Percentiles rank a stretch among this genome's conserved stretches.
Evolutionary conservation across 1,284 basidiomycete genomes (phyloP).

Genomic region (Chondrostereum purpureum): DNA sequence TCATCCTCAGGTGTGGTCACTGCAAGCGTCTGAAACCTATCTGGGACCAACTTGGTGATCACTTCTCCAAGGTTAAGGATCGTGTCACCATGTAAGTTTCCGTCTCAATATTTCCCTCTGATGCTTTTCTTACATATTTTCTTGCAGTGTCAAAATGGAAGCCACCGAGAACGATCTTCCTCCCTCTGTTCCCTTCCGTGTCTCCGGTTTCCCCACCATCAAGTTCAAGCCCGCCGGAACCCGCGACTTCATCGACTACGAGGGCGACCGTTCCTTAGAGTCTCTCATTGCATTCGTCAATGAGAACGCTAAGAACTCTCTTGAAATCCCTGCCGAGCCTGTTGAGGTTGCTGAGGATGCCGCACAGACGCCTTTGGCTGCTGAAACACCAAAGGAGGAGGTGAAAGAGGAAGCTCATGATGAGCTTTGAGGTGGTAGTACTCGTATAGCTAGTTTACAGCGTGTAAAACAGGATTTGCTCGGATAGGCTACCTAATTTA

Average conservation of each 20-base stretch:
- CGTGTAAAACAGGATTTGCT: not conserved
- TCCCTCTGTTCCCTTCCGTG: conserved; percentile 76
- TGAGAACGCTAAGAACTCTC: conserved; percentile 70
- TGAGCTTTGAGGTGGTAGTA: conserved; percentile 31
- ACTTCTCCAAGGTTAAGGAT: conserved; percentile 74
- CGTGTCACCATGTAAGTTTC: conserved; percentile 74
- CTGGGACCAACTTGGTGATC: conserved; percentile 89
- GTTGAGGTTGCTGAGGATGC: conserved; percentile 25
- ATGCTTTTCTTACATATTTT: conserved; percentile 13
- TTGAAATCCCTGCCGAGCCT: conserved; percentile 30
- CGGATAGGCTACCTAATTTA: not conserved
- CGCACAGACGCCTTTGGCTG: conserved; percentile 31
- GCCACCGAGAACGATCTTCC: conserved; percentile 97
- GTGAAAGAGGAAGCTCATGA: conserved; percentile 27
- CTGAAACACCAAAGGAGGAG: conserved; percentile 19
- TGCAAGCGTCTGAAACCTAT: conserved; percentile 95
- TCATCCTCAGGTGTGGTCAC: conserved; percentile 71
- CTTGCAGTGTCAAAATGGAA: conserved; percentile 90
- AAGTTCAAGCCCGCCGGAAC: conserved; percentile 94
- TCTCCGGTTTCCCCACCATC: conserved; percentile 90
- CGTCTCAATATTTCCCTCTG: conserved; percentile 4
- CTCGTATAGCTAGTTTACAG: not conserved
- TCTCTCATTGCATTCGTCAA: conserved; percentile 81
- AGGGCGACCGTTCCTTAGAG: conserved; percentile 87
- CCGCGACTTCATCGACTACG: conserved; percentile 85